Evolutionary conservation across 2,329 filamentous ascomycete genomes (phyloP), one percentile per base, ranked within the genome.

Genomic region (Beauveria bassiana): DNA sequence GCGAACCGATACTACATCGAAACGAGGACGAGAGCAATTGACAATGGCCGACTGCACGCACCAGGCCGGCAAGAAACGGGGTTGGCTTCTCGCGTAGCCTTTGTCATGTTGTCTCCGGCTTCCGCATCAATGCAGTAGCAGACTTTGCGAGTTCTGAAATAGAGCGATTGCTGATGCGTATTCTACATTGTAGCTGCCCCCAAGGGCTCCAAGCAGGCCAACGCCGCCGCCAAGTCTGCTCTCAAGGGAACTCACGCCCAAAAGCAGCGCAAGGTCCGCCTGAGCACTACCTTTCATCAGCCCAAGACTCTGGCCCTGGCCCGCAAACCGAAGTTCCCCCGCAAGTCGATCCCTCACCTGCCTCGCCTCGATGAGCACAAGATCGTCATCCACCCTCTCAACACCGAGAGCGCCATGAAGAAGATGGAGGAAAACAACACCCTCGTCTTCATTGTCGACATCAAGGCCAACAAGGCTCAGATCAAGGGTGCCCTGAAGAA

Each of bases 351-450:
- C 77, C 88, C 90, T 73, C 89, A 93, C 78, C 85, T 86, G 76
- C 89, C 93, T 71, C 90, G 92, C 72, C 90, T 99, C 74, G 95
- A 99, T 82, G 90, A 93, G 82, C 90, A 93, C 86, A 97, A 96
- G 88, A 85, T 98, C 78, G 89, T 99, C 79, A 84, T 98, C 76
- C 91, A 97, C 87, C 95, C 95, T 70, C 86, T 99, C 76, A 99
- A 99, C 89, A 99, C 95, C 65, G 95, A 99, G 89, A 95, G 89
- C 75, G 95, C 96, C 75, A 98, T 99, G 93, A 99, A 99, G 91
- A 97, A 97, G 90, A 97, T 99, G 72, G 95, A 99, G 86, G 95
- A 99, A 89, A 93, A 99, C 88, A 99, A 99, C 87, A 99, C 95
- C 70, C 87, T 99, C 59, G 91, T 96, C 77, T 97, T 97, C 86